Evolutionary conservation across 495 filamentous ascomycete genomes (phyloP), one percentile per base, ranked within the genome.

Genomic region (Aspergillus nidulans): DNA sequence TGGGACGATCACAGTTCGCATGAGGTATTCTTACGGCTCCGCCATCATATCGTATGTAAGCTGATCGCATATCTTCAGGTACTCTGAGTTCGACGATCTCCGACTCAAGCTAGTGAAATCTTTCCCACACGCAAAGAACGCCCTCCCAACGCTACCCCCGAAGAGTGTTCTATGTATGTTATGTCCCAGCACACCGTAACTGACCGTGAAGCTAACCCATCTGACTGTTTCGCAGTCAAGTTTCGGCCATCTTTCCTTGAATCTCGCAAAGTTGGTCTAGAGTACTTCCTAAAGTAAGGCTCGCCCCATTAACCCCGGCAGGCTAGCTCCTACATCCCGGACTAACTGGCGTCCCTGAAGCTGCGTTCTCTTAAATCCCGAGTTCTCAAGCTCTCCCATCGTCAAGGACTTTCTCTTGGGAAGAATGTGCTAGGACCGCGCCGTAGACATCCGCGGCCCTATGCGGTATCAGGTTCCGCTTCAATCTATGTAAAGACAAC

Each of bases 331-430:
- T 40, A 25, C 41, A 41, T 0, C 13, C 18, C 26, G 10, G 2
- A 28, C 54, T 62, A 32, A 48, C 36, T 49, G 32, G 19, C 16
- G 19, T 21, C 42, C 7, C 39, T 55, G 15, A 57, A 87, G 83
- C 55, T 86, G 84, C 65, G 72, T 88, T 21, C 71, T 88, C 20
- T 64, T 88, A 6, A 88, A 88, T 62, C 85, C 85, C 0, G 85
- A 88, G 61, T 87, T 88, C 64, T 78, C 85, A 38, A 81, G 81
- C 39, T 82, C 82, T 16, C 83, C 85, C 7, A 75, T 88, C 19
- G 79, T 87, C n/a, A 86, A 86, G 61, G 84, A 87, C 40, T 88
- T 87, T 61, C 70, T 88, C n/a, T 82, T 88, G 57, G 74, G 68
- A 26, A 67, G 68, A 20, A 58, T 71, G 41, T 73, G 64, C 45